phyloP scores from a whole-genome alignment of 345 rosid genomes.

The Lepidium africanum region DNA sequence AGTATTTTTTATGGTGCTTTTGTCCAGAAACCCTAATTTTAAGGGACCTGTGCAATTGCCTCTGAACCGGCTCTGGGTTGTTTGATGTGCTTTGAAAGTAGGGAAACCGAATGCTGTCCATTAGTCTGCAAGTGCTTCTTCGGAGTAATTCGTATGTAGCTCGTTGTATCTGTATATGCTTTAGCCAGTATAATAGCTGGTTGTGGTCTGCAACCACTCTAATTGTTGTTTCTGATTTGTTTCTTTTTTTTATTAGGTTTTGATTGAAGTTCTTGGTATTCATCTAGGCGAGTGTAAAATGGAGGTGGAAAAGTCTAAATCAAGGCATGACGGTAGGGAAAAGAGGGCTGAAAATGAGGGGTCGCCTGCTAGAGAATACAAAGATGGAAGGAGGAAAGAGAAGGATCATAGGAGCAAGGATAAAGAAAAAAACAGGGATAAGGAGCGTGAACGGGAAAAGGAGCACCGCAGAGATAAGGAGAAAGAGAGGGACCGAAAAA shows the following conservation, averaged over 20 bases:
- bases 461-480: constrained; percentile 38
- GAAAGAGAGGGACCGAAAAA: constrained; percentile 34
- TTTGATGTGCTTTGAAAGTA: not conserved
- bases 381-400: constrained; percentile 42
- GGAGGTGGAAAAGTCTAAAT: constrained; percentile 24
- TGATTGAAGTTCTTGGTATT: constrained; percentile 7
- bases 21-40: not conserved
- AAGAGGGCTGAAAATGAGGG: constrained; percentile 19
- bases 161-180: not conserved
- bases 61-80: not conserved
- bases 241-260: not conserved
- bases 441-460: constrained; percentile 38
- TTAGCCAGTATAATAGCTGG: not conserved
- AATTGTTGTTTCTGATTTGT: not conserved
- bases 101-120: not conserved
- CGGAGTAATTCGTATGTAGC: not conserved
- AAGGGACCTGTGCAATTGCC: not conserved
- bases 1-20: not conserved
- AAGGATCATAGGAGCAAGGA: constrained; percentile 40
- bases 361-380: constrained; percentile 26
- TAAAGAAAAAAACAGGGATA: constrained; percentile 39
- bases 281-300: constrained; percentile 3
- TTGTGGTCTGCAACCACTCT: not conserved
- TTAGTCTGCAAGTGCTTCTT: not conserved
- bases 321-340: constrained; percentile 28